Base-by-base conservation (phyloP, 2,329 filamentous ascomycete genomes). In the Pestalotiopsis sp. region DNA sequence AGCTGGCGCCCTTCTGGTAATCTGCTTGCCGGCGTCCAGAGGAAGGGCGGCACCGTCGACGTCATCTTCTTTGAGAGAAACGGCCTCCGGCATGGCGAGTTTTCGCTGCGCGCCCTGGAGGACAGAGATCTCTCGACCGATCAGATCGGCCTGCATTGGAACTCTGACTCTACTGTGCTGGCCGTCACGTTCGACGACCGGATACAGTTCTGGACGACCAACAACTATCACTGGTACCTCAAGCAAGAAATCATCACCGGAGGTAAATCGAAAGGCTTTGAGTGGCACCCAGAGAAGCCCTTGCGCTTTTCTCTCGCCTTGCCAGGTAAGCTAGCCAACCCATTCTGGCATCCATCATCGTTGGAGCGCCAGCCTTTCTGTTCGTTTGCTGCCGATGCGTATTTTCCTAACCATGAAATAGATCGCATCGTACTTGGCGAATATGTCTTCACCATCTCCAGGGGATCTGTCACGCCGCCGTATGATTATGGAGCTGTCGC, bases 161-260 rank as follows among this genome's bases (percentile, higher is more conserved):
- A 98, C 76, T 86, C 89, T 4, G 95, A 99, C 77, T 99, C 96
- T 0, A 95, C 91, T 1, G 93, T 97, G 0, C 85, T 99, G 59
- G 94, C 95, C 5, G 90, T 98, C n/a, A 84, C 88, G 1, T 88
- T 94, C 72, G 83, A 84, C 39, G 88, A 94, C 71, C 86, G 89
- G 67, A 82, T 96, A n/a, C 96, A 99, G 76, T 83, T 99, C 1
- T 99, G 96, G 96, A 97, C 94, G 0, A 97, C 92, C 86, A 92
- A 94, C 22, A 99, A 99, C 78, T 99, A 99, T 73, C 93, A 98
- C 77, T 99, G 96, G 88, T 98, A 98, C 78, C 84, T 99, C 17
- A 99, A 99, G 81, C 94, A 97, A 77, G 94, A 98, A 76, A 84
- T 98, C 6, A 80, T 82, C 6, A 81, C 85, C 6, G 73, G 78